Percentiles rank a stretch among this genome's conserved stretches.
Conservation (phyloP, 441 rosid species). For the Croton laevigatus region DNA sequence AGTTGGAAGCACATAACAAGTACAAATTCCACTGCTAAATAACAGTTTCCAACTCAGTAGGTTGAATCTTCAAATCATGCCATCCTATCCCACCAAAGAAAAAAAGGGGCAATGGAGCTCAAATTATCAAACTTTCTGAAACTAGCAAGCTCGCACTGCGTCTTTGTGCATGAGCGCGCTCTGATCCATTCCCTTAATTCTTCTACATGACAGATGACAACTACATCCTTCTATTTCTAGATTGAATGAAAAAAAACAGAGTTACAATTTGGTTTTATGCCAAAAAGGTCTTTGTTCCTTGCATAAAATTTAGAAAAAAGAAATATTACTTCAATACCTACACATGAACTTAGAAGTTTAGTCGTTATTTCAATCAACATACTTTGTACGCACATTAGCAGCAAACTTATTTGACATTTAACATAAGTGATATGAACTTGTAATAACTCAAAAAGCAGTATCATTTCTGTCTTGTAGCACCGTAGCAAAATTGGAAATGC, state of each 20-base stretch:
- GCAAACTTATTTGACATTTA: constrained; percentile 9
- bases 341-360: background rate
- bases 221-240: background rate
- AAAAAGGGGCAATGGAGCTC: background rate
- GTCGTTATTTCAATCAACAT: background rate
- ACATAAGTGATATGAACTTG: constrained; percentile 9
- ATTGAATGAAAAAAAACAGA: background rate
- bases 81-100: background rate
- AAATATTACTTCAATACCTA: background rate
- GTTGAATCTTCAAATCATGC: background rate
- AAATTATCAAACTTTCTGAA: background rate
- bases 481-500: constrained; percentile 13
- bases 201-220: background rate
- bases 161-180: background rate
- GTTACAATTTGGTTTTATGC: background rate
- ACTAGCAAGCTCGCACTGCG: background rate
- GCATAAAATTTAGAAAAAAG: background rate
- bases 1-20: background rate
- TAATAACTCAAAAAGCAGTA: constrained; percentile 14
- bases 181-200: constrained; percentile 1
- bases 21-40: background rate
- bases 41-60: background rate
- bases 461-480: constrained; percentile 14
- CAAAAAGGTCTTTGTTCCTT: background rate
- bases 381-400: background rate